Evolutionary conservation across 1,284 basidiomycete genomes (phyloP).

Genomic region (Cryptococcus deneoformans): DNA sequence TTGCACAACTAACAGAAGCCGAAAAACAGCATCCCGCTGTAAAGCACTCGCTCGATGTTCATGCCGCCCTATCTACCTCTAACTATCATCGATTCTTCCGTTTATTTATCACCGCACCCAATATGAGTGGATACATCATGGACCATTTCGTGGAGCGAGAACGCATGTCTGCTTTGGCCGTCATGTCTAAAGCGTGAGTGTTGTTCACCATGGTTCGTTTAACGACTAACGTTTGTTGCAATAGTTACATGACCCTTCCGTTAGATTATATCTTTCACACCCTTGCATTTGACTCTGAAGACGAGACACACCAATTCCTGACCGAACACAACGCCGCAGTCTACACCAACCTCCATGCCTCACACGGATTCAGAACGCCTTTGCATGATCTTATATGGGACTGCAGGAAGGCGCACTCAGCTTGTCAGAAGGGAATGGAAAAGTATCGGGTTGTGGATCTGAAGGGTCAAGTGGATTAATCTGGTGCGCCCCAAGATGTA

Average conservation of each 20-base stretch:
- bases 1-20: slow-evolving; percentile 89
- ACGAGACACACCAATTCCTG: slow-evolving; percentile 69
- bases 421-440: slow-evolving; percentile 48
- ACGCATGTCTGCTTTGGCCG: slow-evolving; percentile 77
- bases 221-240: neutral
- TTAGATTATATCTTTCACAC: slow-evolving; percentile 73
- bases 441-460: slow-evolving; percentile 56
- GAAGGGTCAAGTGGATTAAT: slow-evolving; percentile 52
- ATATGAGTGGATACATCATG: slow-evolving; percentile 99
- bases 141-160: slow-evolving; percentile 97
- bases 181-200: slow-evolving; percentile 90
- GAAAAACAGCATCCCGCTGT: slow-evolving; percentile 80
- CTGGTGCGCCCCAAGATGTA: neutral
- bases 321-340: slow-evolving; percentile 63
- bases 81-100: slow-evolving; percentile 93
- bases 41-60: slow-evolving; percentile 83
- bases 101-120: slow-evolving; percentile 79
- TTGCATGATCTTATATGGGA: slow-evolving; percentile 51
- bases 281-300: slow-evolving; percentile 73
- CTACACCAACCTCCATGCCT: slow-evolving; percentile 54
- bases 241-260: slow-evolving; percentile 75
- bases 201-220: neutral
- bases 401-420: slow-evolving; percentile 50
- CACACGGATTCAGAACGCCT: slow-evolving; percentile 18
- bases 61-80: slow-evolving; percentile 81